Evolutionary conservation across 1,284 basidiomycete genomes (phyloP).

Genomic region (Pisolithus thermaeus): DNA sequence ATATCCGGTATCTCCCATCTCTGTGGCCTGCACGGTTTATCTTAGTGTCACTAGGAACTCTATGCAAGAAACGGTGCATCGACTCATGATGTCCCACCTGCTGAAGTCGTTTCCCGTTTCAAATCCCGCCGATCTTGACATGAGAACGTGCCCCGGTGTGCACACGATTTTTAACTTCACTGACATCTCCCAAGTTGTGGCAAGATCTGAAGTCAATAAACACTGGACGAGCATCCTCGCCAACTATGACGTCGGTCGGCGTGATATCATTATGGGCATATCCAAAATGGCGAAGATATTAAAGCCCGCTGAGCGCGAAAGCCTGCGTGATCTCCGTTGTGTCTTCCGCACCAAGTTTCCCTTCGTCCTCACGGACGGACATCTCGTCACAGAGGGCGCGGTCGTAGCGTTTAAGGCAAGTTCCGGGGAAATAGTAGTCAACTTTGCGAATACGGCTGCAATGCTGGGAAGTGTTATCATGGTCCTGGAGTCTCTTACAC

Average conservation of each 20-base stretch:
- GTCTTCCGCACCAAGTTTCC: neutral
- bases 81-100: neutral
- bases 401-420: neutral
- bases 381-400: slow-evolving; percentile 4
- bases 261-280: slow-evolving; percentile 25
- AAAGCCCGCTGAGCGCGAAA: slow-evolving; percentile 10
- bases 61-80: too few relatives aligned
- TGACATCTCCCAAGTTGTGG: neutral
- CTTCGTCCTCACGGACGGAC: neutral
- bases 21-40: too few relatives aligned
- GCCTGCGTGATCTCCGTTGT: slow-evolving; percentile 7
- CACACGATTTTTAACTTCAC: too few relatives aligned
- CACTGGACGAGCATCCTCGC: slow-evolving; percentile 6
- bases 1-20: too few relatives aligned
- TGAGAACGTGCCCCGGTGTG: neutral
- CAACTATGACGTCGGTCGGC: slow-evolving; percentile 20
- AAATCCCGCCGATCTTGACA: neutral
- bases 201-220: slow-evolving; percentile 3
- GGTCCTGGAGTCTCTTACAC: neutral
- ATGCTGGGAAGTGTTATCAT: neutral
- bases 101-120: neutral
- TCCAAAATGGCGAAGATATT: slow-evolving; percentile 19
- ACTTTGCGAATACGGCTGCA: neutral
- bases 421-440: neutral
- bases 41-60: too few relatives aligned